These are phyloP conservation scores for Fusarium sp. DNA, from an alignment of 2,329 filamentous ascomycete species.

Conservation along the genomic window DNA sequence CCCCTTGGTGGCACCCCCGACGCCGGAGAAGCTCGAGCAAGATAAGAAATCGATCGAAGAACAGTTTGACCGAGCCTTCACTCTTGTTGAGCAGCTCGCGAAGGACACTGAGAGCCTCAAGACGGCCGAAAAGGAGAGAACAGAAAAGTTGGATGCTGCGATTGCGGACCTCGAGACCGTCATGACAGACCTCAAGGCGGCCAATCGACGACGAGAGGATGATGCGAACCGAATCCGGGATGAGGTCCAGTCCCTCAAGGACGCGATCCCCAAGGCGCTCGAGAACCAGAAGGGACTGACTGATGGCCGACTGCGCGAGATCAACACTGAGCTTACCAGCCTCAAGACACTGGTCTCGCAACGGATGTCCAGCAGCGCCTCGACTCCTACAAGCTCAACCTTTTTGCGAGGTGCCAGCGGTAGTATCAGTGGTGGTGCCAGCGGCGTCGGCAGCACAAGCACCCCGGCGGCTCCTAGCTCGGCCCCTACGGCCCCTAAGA, in stretches of 20 bases:
- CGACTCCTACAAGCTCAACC: slow-evolving; percentile 43
- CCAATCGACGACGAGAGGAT: slow-evolving; percentile 85
- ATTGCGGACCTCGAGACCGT: slow-evolving; percentile 87
- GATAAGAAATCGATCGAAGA: slow-evolving; percentile 95
- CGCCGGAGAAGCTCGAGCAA: slow-evolving; percentile 90
- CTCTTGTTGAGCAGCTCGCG: slow-evolving; percentile 89
- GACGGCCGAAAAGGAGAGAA: slow-evolving; percentile 84
- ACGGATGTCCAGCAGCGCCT: slow-evolving; percentile 60
- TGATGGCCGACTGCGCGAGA: slow-evolving; percentile 84
- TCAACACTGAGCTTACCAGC: slow-evolving; percentile 89
- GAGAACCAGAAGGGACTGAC: slow-evolving; percentile 87
- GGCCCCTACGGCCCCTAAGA: slow-evolving; percentile 28
- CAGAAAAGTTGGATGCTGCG: slow-evolving; percentile 83
- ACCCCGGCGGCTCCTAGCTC: slow-evolving; percentile 42
- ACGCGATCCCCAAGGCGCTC: slow-evolving; percentile 88
- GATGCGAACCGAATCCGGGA: slow-evolving; percentile 88
- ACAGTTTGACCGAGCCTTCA: slow-evolving; percentile 92
- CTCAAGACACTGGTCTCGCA: slow-evolving; percentile 86
- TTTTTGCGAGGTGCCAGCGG: slow-evolving; percentile 42
- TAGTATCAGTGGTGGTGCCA: slow-evolving; percentile 17
- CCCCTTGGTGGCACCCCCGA: slow-evolving; percentile 92
- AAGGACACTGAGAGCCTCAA: slow-evolving; percentile 93
- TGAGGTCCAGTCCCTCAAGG: slow-evolving; percentile 85
- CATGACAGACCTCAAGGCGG: slow-evolving; percentile 82
- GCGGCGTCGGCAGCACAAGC: slow-evolving; percentile 17